Evolutionary conservation across 2,329 filamentous ascomycete species (phyloP), one percentile per base, ranked within the genome.

Genomic region (Fusarium papillatum): DNA sequence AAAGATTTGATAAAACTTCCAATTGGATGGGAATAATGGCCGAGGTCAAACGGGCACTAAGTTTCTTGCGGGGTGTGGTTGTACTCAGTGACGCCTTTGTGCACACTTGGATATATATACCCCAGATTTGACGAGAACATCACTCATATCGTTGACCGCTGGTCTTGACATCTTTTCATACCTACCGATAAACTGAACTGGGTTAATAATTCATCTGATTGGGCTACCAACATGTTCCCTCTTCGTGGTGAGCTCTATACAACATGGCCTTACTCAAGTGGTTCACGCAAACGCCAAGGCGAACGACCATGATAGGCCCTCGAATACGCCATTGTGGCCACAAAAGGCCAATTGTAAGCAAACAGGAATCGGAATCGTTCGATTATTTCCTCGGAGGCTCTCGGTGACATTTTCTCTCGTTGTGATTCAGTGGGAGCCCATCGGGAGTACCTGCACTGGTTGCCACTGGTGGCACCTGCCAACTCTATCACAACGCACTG

Each of bases 391-490:
- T 43, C 24, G 13, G 38, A 19, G 11, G 38, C 43, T 41, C 34
- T 63, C 26, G 29, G 24, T 63, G 60, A 31, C 14, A 46, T 39
- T 31, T 53, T 5, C 17, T 8, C 48, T 38, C 38, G 8, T n/a
- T 9, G 41, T 66, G 71, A 73, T 70, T 64, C 66, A 73, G 38
- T 34, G 29, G 50, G 71, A 71, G 64, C 66, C 72, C 70, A 31
- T 71, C 61, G 46, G 66, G 41, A 26, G 63, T 55, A 50, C 16
- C 50, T 29, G 43, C 39, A 26, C 60, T 65, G 50, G 50, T 62
- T 62, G 74, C 71, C 71, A 76, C 71, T 76, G 74, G 64, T 69
- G 57, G 74, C 64, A 76, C 63, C 74, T 76, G 74, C 71, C 64
- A 69, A 69, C 70, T 66, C 31, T 64, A 74, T 69, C 61, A 43